A percentile compares a stretch with the other conserved stretches of the same genome.
Conservation (phyloP, 768 basidiomycete species). For the Kwoniella botswanensis region DNA sequence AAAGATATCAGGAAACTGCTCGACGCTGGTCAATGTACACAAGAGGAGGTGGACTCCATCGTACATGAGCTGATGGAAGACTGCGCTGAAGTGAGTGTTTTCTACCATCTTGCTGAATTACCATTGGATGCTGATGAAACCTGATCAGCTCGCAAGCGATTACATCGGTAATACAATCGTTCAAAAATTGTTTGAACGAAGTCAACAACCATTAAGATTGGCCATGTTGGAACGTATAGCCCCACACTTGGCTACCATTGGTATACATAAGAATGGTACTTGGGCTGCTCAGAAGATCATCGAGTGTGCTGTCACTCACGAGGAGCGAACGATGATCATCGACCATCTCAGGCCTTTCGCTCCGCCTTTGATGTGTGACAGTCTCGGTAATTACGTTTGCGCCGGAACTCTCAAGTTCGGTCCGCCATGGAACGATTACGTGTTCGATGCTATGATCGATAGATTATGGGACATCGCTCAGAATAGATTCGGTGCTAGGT, state of each 20-base stretch:
- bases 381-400: constrained; percentile 60
- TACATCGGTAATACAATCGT: constrained; percentile 99
- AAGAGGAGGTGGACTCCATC: constrained; percentile 88
- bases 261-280: constrained; percentile 98
- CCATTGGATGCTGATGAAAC: not conserved
- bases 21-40: constrained; percentile 82
- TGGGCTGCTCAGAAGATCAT: constrained; percentile 99
- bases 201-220: constrained; percentile 74
- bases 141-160: constrained; percentile 76
- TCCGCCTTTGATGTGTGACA: constrained; percentile 90
- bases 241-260: constrained; percentile 94
- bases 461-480: constrained; percentile 97
- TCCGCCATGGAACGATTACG: constrained; percentile 86
- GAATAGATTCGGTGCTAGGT: constrained; percentile 95
- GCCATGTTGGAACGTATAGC: constrained; percentile 92
- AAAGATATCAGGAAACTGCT: constrained; percentile 92
- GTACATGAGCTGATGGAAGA: constrained; percentile 91
- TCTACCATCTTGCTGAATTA: not conserved
- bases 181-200: constrained; percentile 94
- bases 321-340: constrained; percentile 82
- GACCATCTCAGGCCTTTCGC: constrained; percentile 87
- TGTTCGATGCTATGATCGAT: constrained; percentile 97
- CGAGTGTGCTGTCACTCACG: constrained; percentile 84
- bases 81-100: constrained; percentile 69
- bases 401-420: constrained; percentile 80